Percentiles rank a stretch among this genome's conserved stretches.
These are phyloP conservation scores for Coniochaeta sp. DNA, from an alignment of 2,329 filamentous ascomycete species.

Conservation along the genomic window DNA sequence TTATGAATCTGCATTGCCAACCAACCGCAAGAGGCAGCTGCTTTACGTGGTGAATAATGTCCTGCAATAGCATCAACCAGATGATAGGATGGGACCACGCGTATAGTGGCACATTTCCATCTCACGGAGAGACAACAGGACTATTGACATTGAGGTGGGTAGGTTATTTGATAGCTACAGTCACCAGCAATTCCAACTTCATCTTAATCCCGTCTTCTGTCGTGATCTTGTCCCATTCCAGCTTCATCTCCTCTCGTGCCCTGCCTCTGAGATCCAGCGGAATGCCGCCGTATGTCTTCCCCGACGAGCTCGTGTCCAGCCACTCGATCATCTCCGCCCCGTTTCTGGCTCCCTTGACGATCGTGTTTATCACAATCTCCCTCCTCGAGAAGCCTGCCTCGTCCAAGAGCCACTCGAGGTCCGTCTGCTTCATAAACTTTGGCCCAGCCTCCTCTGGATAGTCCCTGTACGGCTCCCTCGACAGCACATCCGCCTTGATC, in stretches of 20 bases:
- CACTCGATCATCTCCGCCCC: slow-evolving; percentile 21
- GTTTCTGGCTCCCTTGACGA: slow-evolving; percentile 13
- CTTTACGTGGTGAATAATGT: no score
- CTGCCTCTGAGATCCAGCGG: slow-evolving; percentile 18
- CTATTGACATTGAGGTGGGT: no score
- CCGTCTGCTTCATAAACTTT: slow-evolving; percentile 16
- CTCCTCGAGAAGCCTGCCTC: slow-evolving; percentile 11
- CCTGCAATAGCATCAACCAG: no score
- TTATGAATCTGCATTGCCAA: no score
- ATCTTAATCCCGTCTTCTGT: slow-evolving; percentile 20
- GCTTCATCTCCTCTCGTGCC: slow-evolving; percentile 21
- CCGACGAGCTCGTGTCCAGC: slow-evolving; percentile 23
- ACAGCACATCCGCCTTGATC: slow-evolving; percentile 18
- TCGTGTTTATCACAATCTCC: slow-evolving; percentile 15
- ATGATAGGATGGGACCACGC: no score
- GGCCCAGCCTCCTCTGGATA: slow-evolving; percentile 16
- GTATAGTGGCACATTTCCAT: no score
- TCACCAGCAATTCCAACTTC: slow-evolving; percentile 19
- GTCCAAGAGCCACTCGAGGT: slow-evolving; percentile 16
- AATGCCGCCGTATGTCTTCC: slow-evolving; percentile 23
- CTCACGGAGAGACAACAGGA: no score
- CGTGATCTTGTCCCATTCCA: slow-evolving; percentile 19
- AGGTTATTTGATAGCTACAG: slow-evolving; percentile 5
- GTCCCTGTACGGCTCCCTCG: slow-evolving; percentile 14
- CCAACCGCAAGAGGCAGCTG: no score